phyloP scores from a whole-genome alignment of 2,329 filamentous ascomycete genomes.

The Penicillium sp. region DNA sequence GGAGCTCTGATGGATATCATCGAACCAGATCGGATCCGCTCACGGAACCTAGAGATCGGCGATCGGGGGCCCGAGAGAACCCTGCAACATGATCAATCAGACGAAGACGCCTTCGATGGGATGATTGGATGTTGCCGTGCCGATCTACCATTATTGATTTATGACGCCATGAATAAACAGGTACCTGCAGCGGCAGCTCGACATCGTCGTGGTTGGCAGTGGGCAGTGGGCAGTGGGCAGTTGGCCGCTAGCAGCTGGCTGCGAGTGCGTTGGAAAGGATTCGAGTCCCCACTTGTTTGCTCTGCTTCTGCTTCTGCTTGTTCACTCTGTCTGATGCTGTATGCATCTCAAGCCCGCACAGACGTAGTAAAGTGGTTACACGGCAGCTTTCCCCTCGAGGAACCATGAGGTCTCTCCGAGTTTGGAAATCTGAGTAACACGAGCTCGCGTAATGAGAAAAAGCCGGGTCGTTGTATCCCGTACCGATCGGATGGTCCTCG shows the following conservation, averaged over 20 bases:
- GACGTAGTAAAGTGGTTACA: not conserved
- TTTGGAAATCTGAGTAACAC: too few species aligned
- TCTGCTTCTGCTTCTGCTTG: not conserved
- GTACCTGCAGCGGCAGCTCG: slow-evolving; percentile 22
- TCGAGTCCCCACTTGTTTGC: not conserved
- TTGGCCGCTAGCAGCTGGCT: slow-evolving; percentile 13
- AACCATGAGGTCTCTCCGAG: too few species aligned
- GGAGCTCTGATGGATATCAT: slow-evolving; percentile 1
- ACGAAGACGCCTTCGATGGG: slow-evolving; percentile 1
- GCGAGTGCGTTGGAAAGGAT: slow-evolving; percentile 4
- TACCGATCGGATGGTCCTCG: too few species aligned
- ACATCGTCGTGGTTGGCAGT: slow-evolving; percentile 14
- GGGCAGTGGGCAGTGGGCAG: too few species aligned
- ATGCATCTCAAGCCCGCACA: not conserved
- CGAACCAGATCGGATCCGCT: slow-evolving; percentile 9
- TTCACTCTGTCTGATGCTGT: not conserved
- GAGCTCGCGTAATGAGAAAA: too few species aligned
- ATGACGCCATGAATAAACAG: slow-evolving; percentile 2
- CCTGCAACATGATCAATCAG: slow-evolving; percentile 18
- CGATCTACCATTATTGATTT: slow-evolving; percentile 17
- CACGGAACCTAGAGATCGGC: not conserved
- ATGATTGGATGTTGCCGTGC: slow-evolving; percentile 7
- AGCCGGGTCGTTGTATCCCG: too few species aligned
- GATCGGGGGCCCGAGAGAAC: not conserved
- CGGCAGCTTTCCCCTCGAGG: not conserved